Evolutionary conservation across 2,329 filamentous ascomycete genomes (phyloP), one percentile per base, ranked within the genome.

Genomic region (Hortaea werneckii): DNA sequence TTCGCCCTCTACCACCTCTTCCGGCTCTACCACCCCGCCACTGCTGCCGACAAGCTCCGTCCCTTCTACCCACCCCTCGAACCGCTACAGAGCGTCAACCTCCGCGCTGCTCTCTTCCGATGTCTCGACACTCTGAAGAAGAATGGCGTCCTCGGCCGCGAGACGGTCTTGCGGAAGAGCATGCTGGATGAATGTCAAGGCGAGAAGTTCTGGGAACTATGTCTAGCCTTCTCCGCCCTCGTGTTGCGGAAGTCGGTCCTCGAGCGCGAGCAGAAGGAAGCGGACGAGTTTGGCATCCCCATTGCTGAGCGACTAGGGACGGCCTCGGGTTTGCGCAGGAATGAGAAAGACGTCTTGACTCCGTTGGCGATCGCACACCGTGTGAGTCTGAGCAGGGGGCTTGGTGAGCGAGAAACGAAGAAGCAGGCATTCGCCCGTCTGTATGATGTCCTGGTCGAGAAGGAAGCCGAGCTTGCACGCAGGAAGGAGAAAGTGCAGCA

Each of bases 181-280:
- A 95, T 95, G 86, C 72, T 98, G 43, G 92, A 98, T 61, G 90
- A 98, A 57, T 98, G 92, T 68, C 89, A 85, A 54, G 90, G 90
- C 5, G 88, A 95, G 45, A 82, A 87, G 52, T 78, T 96, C 45
- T 88, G 89, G 61, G 92, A 98, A 60, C 70, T 95, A 1, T 73
- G 96, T 28, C 80, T 87, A 3, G 74, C 80, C 0, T 94, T 98
- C 58, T 95, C 90, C 1, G 85, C 85, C 10, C 78, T 80, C 0
- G 88, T 95, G 0, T 65, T 96, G 50, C 85, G 85, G 59, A 87
- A 83, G 58, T 53, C 35, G 60, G 70, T 43, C n/a, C 41, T 55
- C 42, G 72, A 76, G 10, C 76, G 76, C 0, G 43, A 44, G 6
- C 48, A 40, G 12, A 26, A 50, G 9, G 54, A 46, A 12, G 48